phyloP scores from a whole-genome alignment of 2,329 filamentous ascomycete genomes.

The Leptographium lundbergii region DNA sequence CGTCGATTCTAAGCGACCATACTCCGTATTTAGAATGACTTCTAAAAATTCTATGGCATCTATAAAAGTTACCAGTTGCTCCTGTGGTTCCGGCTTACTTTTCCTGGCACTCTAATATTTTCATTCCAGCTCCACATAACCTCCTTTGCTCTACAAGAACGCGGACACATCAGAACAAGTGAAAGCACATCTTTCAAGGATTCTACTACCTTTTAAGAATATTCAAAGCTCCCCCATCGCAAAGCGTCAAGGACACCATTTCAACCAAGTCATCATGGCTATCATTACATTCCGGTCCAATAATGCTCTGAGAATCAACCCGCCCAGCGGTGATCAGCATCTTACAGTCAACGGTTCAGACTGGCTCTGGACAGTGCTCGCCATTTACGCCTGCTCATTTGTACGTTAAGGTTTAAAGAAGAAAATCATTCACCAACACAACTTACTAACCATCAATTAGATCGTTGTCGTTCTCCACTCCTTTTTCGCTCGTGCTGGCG shows the following conservation, averaged over 20 bases:
- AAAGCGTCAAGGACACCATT: neutral
- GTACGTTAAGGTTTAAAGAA: slow-evolving; percentile 20
- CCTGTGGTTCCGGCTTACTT: neutral
- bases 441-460: slow-evolving; percentile 14
- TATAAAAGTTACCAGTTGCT: neutral
- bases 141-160: neutral
- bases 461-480: slow-evolving; percentile 25
- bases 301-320: slow-evolving; percentile 34
- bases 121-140: neutral
- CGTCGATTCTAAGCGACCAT: neutral
- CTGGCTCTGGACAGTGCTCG: slow-evolving; percentile 42
- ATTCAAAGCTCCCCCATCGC: neutral
- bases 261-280: slow-evolving; percentile 16
- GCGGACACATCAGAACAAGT: too few relatives aligned
- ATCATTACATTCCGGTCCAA: slow-evolving; percentile 23
- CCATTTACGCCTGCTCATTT: slow-evolving; percentile 32
- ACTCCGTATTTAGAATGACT: neutral
- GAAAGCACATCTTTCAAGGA: neutral
- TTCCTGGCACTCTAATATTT: neutral
- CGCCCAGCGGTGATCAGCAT: slow-evolving; percentile 24
- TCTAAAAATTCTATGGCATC: neutral
- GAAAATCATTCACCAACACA: too few relatives aligned
- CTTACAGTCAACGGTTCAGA: slow-evolving; percentile 36
- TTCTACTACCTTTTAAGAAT: too few relatives aligned
- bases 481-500: slow-evolving; percentile 28